These are phyloP conservation scores for Phytophthora litchii DNA, from an alignment of 352 stramenopile species.

Conservation along the genomic window DNA sequence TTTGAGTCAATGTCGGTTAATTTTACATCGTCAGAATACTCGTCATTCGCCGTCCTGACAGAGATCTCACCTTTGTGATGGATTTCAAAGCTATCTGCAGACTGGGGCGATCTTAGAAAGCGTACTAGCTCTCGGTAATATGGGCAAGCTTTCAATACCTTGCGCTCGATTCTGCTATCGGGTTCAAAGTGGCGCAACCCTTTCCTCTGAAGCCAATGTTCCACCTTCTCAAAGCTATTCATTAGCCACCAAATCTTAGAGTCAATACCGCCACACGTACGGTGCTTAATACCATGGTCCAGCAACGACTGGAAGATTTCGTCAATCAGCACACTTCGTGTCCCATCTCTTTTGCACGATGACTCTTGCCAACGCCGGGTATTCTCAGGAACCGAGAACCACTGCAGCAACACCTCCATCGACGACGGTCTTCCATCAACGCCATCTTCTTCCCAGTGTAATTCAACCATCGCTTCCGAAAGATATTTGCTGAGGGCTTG, in stretches of 20 bases:
- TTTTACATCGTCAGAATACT: background rate
- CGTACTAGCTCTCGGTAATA: conserved; percentile 28
- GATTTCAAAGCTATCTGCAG: background rate
- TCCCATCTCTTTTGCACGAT: background rate
- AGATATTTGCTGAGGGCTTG: conserved; percentile 14
- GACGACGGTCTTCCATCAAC: conserved; percentile 12
- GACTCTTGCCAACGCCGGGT: conserved; percentile 21
- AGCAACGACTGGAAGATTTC: conserved; percentile 8
- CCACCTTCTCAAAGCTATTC: conserved; percentile 26
- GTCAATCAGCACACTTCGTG: background rate
- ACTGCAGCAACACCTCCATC: conserved; percentile 28
- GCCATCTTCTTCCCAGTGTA: conserved; percentile 25
- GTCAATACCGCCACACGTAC: conserved; percentile 3
- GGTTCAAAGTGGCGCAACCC: conserved; percentile 12
- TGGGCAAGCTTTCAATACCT: conserved; percentile 32
- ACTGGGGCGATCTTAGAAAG: background rate
- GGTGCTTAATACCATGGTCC: conserved; percentile 11
- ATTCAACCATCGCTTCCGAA: conserved; percentile 8
- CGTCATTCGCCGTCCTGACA: background rate
- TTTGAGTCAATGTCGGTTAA: no score
- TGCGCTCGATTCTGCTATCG: conserved; percentile 23
- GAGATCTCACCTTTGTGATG: background rate
- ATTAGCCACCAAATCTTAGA: conserved; percentile 5
- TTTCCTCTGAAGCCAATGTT: conserved; percentile 29
- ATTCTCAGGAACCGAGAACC: conserved; percentile 27